phyloP scores from a whole-genome alignment of 371 early-diverging fungal genomes.

The Rhizomucor pusillus region DNA sequence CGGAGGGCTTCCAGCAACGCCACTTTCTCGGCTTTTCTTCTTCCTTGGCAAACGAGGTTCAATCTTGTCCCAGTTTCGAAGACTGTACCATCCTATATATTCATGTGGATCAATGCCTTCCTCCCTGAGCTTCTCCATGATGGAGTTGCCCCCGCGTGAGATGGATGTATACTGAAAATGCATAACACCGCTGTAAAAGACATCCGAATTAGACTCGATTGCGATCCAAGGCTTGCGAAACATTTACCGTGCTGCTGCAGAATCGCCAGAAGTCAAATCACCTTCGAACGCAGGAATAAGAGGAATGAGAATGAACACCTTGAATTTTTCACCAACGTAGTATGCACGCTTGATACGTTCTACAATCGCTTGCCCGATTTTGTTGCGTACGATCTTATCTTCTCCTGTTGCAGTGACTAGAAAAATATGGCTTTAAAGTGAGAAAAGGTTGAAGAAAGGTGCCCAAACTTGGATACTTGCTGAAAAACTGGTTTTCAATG shows the following conservation, averaged over 20 bases:
- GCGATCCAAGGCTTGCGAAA: neutral
- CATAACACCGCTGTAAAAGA: constrained; percentile 56
- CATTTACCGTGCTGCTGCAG: constrained; percentile 63
- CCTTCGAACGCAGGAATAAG: constrained; percentile 90
- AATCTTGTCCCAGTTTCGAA: constrained; percentile 71
- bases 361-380: constrained; percentile 63
- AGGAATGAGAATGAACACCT: constrained; percentile 86
- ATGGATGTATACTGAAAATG: constrained; percentile 86
- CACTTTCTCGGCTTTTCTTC: neutral
- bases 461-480: constrained; percentile 33
- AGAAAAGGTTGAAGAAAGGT: neutral
- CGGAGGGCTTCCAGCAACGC: neutral
- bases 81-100: constrained; percentile 78
- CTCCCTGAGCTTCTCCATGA: constrained; percentile 58
- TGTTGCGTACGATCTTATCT: constrained; percentile 44
- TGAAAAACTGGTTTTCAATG: constrained; percentile 97
- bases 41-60: constrained; percentile 11
- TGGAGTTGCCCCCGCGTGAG: constrained; percentile 71
- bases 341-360: constrained; percentile 81
- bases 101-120: constrained; percentile 69
- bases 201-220: neutral
- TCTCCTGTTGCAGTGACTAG: constrained; percentile 41
- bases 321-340: constrained; percentile 62
- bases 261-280: constrained; percentile 72
- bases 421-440: neutral